Percentiles rank a stretch among this genome's conserved stretches.
These are phyloP conservation scores for Neurospora sp. DNA, from an alignment of 495 filamentous ascomycete genomes.

Conservation along the genomic window DNA sequence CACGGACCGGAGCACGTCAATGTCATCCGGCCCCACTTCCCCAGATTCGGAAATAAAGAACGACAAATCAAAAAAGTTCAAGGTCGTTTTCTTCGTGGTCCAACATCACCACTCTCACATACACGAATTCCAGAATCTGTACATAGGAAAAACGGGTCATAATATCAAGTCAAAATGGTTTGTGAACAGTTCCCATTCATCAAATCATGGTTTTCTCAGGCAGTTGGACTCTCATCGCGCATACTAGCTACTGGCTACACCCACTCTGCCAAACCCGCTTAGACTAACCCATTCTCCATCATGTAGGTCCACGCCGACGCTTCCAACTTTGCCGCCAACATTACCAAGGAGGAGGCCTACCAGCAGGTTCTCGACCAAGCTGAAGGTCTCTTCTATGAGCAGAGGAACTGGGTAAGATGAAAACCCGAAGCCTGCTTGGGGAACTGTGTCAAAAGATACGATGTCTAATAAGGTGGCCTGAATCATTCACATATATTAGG, in stretches of 20 bases:
- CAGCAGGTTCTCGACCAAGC: constrained; percentile 62
- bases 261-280: not conserved
- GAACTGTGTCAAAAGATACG: not conserved
- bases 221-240: not conserved
- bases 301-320: constrained; percentile 77
- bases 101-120: not conserved
- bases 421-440: not conserved
- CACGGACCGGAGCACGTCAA: not conserved
- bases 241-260: not conserved
- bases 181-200: not conserved
- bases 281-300: not conserved
- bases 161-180: not conserved
- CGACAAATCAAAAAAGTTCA: not conserved
- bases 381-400: constrained; percentile 59
- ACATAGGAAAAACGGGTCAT: not conserved
- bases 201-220: not conserved
- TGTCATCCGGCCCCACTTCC: not conserved
- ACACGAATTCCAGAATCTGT: not conserved
- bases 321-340: constrained; percentile 55
- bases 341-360: constrained; percentile 69
- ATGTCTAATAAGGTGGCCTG: not conserved
- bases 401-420: constrained; percentile 72
- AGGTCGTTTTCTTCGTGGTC: not conserved
- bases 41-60: not conserved
- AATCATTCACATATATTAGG: constrained; percentile 26